These are phyloP conservation scores for Alnus glutinosa DNA, from an alignment of 306 rosid species.

Conservation along the genomic window DNA sequence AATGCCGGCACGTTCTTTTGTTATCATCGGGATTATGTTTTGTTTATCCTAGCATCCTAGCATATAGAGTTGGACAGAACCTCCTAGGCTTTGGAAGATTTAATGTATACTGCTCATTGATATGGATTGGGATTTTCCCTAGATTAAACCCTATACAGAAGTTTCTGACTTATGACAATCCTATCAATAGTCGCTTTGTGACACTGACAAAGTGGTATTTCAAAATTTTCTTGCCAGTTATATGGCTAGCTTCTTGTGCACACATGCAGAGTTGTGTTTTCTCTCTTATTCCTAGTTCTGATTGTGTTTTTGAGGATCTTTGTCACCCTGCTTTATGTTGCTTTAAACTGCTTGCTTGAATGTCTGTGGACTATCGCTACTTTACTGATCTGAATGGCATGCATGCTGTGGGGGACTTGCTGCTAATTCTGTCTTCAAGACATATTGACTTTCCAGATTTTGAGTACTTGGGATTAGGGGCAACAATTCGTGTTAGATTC, in stretches of 20 bases:
- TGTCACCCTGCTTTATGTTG: neutral
- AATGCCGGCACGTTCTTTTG: conserved; percentile 31
- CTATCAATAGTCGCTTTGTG: neutral
- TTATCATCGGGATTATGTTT: conserved; percentile 22
- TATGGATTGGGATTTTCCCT: conserved; percentile 16
- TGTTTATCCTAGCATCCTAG: conserved; percentile 18
- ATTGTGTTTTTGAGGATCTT: neutral
- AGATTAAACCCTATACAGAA: neutral
- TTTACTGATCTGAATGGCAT: neutral
- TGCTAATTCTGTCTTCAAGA: neutral
- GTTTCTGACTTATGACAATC: conserved; percentile 12
- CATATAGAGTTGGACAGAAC: conserved; percentile 36
- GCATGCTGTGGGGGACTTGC: neutral
- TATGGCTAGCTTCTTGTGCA: neutral
- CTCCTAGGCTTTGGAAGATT: conserved; percentile 34
- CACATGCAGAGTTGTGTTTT: neutral
- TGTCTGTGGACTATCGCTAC: neutral
- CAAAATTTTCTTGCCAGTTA: neutral
- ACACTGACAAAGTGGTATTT: neutral
- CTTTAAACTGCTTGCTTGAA: neutral
- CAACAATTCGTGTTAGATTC: too few species aligned
- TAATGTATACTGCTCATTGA: conserved; percentile 6
- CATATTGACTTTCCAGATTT: neutral
- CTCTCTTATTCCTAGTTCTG: neutral
- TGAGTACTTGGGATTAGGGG: neutral